Conservation (phyloP, 164 flowering plant species). For the Stephania cephalantha region DNA sequence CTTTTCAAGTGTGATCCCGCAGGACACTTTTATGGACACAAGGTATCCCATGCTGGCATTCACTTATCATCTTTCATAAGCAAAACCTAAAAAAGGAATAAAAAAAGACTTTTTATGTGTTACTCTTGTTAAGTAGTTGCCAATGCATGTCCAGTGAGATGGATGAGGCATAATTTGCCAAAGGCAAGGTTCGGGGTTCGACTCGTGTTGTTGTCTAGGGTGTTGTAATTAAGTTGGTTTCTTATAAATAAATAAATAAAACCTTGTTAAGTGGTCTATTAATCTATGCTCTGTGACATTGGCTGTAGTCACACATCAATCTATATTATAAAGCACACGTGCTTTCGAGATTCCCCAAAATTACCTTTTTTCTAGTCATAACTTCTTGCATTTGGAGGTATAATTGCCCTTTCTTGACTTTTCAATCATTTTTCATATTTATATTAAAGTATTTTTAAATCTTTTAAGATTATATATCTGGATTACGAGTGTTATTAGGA, state of each 20-base stretch:
- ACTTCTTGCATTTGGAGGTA: background rate
- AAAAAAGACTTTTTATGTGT: background rate
- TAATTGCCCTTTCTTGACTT: background rate
- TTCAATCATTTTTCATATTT: background rate
- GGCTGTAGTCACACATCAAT: background rate
- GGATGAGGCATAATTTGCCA: no score
- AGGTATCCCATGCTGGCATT: slow-evolving; percentile 38
- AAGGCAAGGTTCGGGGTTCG: no score
- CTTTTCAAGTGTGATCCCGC: slow-evolving; percentile 99
- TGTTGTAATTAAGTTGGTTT: background rate
- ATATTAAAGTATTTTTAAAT: background rate
- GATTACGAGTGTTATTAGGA: background rate
- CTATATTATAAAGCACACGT: background rate
- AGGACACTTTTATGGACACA: slow-evolving; percentile 94
- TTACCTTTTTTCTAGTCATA: background rate
- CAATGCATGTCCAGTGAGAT: no score
- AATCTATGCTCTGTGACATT: background rate
- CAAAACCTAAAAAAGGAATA: background rate
- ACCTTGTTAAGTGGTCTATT: background rate
- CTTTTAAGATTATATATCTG: background rate
- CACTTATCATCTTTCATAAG: background rate
- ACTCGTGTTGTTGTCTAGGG: no score
- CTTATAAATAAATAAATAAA: background rate
- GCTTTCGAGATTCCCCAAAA: background rate
- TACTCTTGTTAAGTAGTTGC: background rate